Base-by-base conservation (phyloP, 2,329 filamentous ascomycete genomes). In the Aspergillus japonicus region DNA sequence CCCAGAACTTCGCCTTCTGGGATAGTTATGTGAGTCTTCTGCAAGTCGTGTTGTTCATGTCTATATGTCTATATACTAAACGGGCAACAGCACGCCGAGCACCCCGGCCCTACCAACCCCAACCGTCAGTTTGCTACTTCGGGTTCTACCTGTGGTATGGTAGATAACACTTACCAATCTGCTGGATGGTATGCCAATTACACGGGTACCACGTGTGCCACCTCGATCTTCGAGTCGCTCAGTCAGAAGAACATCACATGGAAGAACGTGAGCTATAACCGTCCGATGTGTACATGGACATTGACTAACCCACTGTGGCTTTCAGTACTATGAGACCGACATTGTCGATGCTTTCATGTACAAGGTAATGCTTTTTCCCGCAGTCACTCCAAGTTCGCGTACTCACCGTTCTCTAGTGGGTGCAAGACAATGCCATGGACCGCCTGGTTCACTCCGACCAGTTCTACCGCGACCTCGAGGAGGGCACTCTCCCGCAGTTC, bases 401-500 rank as follows among this genome's bases (percentile, higher is more conserved):
- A 21, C 29, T 33, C 16, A 47, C 21, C 44, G 5, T 23, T 44
- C 47, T 47, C 24, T 62, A 75, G 67, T 75, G 72, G 70, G 73
- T 75, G 23, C 73, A 77, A 67, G 70, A 76, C 54, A 73, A 75
- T 50, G 71, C 69, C 53, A 71, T 74, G 64, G 67, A 73, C 56
- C 64, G 64, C 12, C 66, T 77, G 3, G 71, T 69, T 11, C 64
- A 71, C 53, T 69, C 69, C 8, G 62, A 65, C 49, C 57, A 72
- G 19, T 93, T 94, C 78, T 82, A 87, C 67, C 77, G 81, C 54
- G 91, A 94, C 69, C 80, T 92, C 7, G 78, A 83, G 59, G 77
- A 75, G 60, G 78, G 87, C 65, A 83, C 78, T 19, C 82, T 92
- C n/a, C 90, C 90, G 1, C 89, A 91, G 75, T 89, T 86, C 75